phyloP scores from a whole-genome alignment of 306 rosid genomes.

The Calophaca sinica region DNA sequence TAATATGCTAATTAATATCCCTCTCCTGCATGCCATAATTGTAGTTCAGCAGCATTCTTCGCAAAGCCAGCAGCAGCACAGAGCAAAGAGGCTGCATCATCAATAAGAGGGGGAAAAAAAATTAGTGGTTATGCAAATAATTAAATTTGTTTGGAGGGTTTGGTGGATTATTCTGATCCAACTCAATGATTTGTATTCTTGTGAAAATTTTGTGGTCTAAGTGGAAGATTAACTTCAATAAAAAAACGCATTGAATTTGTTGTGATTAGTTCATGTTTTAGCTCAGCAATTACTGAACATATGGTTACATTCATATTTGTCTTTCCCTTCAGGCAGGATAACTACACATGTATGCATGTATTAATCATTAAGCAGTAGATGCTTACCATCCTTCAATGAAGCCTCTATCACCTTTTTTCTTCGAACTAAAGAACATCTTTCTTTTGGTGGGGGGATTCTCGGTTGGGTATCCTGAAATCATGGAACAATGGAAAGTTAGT shows the following conservation, averaged over 20 bases:
- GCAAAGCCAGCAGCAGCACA: constrained; percentile 92
- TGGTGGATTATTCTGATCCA: constrained; percentile 14
- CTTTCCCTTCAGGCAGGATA: neutral
- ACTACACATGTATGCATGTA: neutral
- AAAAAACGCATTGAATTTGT: neutral
- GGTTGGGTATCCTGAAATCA: constrained; percentile 75
- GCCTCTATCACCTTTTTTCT: constrained; percentile 76
- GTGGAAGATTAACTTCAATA: constrained; percentile 27
- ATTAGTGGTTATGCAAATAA: constrained; percentile 23
- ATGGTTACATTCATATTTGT: too few relatives aligned
- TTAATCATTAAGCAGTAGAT: neutral
- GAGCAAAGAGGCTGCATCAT: constrained; percentile 79
- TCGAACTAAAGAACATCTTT: constrained; percentile 47
- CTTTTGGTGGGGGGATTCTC: constrained; percentile 57
- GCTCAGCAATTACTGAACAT: too few relatives aligned
- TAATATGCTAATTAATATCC: constrained; percentile 33
- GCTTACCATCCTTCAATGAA: constrained; percentile 89
- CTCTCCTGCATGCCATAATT: neutral
- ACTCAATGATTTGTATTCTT: neutral
- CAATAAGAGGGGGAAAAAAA: constrained; percentile 38
- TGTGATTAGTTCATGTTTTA: constrained; percentile 2
- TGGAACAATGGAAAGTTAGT: constrained; percentile 25
- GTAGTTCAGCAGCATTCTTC: constrained; percentile 67
- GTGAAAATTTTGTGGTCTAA: neutral
- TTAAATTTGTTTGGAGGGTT: neutral